These are phyloP conservation scores for Dryadomyces quercus-mongolicae DNA, from an alignment of 2,329 filamentous ascomycete species.

Conservation along the genomic window DNA sequence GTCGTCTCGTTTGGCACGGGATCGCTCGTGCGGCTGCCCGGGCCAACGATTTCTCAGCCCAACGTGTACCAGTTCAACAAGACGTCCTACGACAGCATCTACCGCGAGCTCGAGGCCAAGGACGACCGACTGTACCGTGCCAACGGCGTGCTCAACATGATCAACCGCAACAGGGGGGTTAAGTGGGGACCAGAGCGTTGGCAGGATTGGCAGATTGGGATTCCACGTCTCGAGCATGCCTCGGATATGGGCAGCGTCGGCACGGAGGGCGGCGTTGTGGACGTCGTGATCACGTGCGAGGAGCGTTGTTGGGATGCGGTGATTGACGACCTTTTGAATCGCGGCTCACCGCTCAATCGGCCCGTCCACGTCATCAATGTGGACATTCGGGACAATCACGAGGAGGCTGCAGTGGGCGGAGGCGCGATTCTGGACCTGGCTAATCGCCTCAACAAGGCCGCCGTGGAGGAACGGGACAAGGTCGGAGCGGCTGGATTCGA, in stretches of 20 bases:
- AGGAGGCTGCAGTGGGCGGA: constrained; percentile 85
- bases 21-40: constrained; percentile 83
- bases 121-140: constrained; percentile 78
- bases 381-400: constrained; percentile 96
- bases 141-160: constrained; percentile 92
- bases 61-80: constrained; percentile 98
- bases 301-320: constrained; percentile 98
- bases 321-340: constrained; percentile 78
- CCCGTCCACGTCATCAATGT: constrained; percentile 98
- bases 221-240: constrained; percentile 65
- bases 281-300: constrained; percentile 93
- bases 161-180: constrained; percentile 78
- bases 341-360: constrained; percentile 76
- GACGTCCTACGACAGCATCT: constrained; percentile 90
- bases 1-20: constrained; percentile 97
- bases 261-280: constrained; percentile 79
- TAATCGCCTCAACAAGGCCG: constrained; percentile 68
- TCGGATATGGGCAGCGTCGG: constrained; percentile 68
- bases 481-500: constrained; percentile 57
- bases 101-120: constrained; percentile 76
- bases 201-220: constrained; percentile 91
- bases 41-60: constrained; percentile 80
- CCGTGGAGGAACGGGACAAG: constrained; percentile 60
- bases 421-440: constrained; percentile 87
- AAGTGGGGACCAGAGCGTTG: constrained; percentile 96